Evolutionary conservation across 1,139 yeast species (phyloP).

Genomic region (Yamadazyma triangularis): DNA sequence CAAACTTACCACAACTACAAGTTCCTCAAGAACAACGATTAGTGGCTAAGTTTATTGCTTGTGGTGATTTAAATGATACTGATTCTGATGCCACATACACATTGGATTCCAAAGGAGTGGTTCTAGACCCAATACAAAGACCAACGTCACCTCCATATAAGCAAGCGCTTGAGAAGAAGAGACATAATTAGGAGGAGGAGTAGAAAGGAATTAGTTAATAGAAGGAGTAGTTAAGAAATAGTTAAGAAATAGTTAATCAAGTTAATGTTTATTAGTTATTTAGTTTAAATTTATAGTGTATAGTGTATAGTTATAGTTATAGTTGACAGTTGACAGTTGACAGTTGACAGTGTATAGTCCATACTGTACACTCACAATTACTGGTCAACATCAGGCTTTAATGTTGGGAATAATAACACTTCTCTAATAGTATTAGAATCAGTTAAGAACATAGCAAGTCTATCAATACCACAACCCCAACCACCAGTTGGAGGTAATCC

Average conservation of each 20-base stretch:
- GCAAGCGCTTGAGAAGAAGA: constrained; percentile 80
- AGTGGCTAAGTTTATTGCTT: constrained; percentile 86
- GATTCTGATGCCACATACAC: constrained; percentile 96
- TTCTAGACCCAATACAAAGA: constrained; percentile 84
- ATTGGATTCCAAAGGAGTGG: constrained; percentile 42
- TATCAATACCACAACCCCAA: constrained; percentile 99
- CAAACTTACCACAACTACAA: constrained; percentile 37
- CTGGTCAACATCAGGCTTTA: constrained; percentile 89
- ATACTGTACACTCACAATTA: too few relatives aligned
- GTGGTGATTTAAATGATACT: constrained; percentile 82
- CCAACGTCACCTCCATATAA: constrained; percentile 98
- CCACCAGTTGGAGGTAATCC: constrained; percentile 99
- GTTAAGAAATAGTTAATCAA: too few relatives aligned
- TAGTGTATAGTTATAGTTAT: too few relatives aligned
- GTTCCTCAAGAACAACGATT: constrained; percentile 57
- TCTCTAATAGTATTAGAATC: constrained; percentile 96
- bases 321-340: too few relatives aligned
- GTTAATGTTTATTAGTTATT: too few relatives aligned
- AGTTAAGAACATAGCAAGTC: constrained; percentile 96
- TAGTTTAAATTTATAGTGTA: too few relatives aligned
- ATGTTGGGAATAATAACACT: constrained; percentile 95
- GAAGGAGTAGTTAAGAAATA: constrained; percentile 3
- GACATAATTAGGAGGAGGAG: too few relatives aligned
- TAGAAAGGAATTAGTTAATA: too few relatives aligned
- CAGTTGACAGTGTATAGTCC: too few relatives aligned